phyloP scores from a whole-genome alignment of 768 basidiomycete species.

The Lactarius sanguifluus region DNA sequence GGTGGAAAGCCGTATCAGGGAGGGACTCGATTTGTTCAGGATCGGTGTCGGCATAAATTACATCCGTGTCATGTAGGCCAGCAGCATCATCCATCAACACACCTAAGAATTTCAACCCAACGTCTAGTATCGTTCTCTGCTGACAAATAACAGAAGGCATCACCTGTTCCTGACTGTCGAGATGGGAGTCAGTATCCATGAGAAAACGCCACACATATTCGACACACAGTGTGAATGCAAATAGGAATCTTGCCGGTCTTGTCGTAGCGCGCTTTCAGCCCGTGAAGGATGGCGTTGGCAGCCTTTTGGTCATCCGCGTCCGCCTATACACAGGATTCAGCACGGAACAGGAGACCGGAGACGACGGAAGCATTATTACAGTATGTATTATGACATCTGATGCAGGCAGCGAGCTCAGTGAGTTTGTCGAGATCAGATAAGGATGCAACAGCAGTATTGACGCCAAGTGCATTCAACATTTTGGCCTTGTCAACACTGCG shows the following conservation, averaged over 20 bases:
- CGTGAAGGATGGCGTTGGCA: slow-evolving; percentile 48
- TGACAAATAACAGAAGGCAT: neutral
- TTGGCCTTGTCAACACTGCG: slow-evolving; percentile 48
- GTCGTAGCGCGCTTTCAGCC: slow-evolving; percentile 49
- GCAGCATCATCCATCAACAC: slow-evolving; percentile 46
- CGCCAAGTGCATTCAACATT: slow-evolving; percentile 36
- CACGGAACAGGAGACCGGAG: slow-evolving; percentile 1
- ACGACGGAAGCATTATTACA: slow-evolving; percentile 31
- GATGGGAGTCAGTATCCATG: neutral
- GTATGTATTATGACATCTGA: slow-evolving; percentile 46
- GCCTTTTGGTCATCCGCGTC: slow-evolving; percentile 50
- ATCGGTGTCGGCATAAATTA: slow-evolving; percentile 52
- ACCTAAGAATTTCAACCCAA: slow-evolving; percentile 31
- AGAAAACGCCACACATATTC: neutral
- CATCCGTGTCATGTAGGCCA: slow-evolving; percentile 42
- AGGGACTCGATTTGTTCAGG: slow-evolving; percentile 46
- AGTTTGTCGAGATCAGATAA: slow-evolving; percentile 45
- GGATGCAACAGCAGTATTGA: slow-evolving; percentile 43
- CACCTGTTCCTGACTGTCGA: slow-evolving; percentile 27
- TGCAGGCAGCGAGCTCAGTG: slow-evolving; percentile 44
- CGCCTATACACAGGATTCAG: slow-evolving; percentile 36
- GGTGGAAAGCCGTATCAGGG: slow-evolving; percentile 47
- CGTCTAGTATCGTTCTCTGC: neutral
- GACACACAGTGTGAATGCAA: slow-evolving; percentile 61
- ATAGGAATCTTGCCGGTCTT: slow-evolving; percentile 45